A percentile compares a stretch with the other conserved stretches of the same genome.
phyloP scores from a whole-genome alignment of 2,329 filamentous ascomycete species.

The Beauveria rudraprayagi region DNA sequence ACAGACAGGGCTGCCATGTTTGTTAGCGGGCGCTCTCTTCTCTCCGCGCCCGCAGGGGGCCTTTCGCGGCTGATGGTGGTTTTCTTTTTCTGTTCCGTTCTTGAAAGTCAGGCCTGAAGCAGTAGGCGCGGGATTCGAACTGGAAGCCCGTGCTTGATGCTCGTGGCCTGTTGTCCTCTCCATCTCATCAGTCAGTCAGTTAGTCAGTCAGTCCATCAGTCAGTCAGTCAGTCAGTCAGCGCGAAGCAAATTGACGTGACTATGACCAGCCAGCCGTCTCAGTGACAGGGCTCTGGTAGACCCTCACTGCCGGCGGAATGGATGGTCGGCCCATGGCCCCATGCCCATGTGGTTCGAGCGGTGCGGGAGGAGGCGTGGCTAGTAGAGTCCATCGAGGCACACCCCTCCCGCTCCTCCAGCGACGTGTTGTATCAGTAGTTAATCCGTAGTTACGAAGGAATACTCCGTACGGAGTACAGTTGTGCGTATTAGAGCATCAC shows the following conservation, averaged over 20 bases:
- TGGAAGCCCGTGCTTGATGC: neutral
- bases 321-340: neutral
- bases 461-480: neutral
- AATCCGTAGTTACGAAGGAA: neutral
- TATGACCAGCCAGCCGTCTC: neutral
- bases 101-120: neutral
- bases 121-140: neutral
- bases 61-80: neutral
- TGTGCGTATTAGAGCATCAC: neutral
- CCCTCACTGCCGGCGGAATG: conserved; percentile 7
- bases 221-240: neutral
- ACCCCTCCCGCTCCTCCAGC: neutral
- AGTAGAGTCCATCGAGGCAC: neutral
- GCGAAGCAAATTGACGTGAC: conserved; percentile 1
- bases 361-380: neutral
- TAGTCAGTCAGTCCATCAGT: neutral
- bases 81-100: neutral
- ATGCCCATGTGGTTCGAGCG: neutral
- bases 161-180: neutral
- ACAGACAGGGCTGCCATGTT: conserved; percentile 7
- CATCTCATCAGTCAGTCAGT: too few relatives aligned
- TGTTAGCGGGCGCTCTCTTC: conserved; percentile 1
- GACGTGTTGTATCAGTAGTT: neutral
- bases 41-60: neutral
- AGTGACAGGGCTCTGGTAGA: neutral